Base-by-base conservation (phyloP, 2,329 filamentous ascomycete genomes). In the Clarireedia paspali region DNA sequence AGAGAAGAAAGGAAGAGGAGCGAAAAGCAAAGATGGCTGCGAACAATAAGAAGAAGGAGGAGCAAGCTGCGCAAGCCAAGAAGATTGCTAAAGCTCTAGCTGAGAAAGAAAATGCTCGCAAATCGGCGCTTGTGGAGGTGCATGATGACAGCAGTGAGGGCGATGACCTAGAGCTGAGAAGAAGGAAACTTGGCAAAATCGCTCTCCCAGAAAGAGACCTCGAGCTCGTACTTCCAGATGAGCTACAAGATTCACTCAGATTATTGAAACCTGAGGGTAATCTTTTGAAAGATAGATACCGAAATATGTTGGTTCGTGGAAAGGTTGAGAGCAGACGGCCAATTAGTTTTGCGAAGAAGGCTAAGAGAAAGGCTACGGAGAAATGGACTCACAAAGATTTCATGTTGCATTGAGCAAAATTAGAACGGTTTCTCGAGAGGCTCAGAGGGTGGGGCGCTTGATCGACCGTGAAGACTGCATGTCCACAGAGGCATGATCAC, bases 331-430 rank as follows among this genome's bases (percentile, higher is more conserved):
- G 82, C 50, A 81, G 94, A 64, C 86, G 86, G 69, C 85, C 85
- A 52, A 82, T 92, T 57, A 81, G 85, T 6, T 92, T 94, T 74
- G 81, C 80, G 66, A 95, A 89, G 79, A 89, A 94, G 77, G 82
- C 83, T 61, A 91, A 85, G 78, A 84, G 77, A 64, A 89, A 88
- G 71, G 73, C 84, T 51, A 96, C 90, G 6, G 94, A 97, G 81
- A 99, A 97, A 75, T 99, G 94, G 94, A 84, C 86, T 46, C 89
- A 96, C 77, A 99, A 99, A 79, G 94, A 99, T 70, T 99, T 96
- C 53, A 68, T 69, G 66, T 62, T 70, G 42, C 67, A 69, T 61
- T 70, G 56, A 63, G 53, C 7, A 26, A 10, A 24, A 47, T 26
- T 14, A 45, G 14, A 15, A 26, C 20, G 14, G 17, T 6, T 24